Percentiles rank a stretch among this genome's conserved stretches.
Conservation (phyloP, 2,329 filamentous ascomycete genomes). For the Zymoseptoria pseudotritici region DNA sequence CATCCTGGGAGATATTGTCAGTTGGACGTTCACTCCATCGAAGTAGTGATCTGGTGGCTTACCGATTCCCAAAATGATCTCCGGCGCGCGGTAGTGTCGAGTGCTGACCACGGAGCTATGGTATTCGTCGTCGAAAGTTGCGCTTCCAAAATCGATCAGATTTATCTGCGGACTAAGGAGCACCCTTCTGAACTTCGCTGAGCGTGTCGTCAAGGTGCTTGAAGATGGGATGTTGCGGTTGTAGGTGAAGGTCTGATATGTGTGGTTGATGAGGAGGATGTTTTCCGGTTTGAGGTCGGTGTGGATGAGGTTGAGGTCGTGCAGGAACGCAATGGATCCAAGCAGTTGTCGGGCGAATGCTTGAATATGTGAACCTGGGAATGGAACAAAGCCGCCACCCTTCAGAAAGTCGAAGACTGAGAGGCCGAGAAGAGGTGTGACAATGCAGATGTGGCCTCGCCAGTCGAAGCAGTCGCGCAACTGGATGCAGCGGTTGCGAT, state of each 20-base stretch:
- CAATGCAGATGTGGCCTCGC: slow-evolving; percentile 88
- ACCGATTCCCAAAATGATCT: slow-evolving; percentile 59
- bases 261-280: slow-evolving; percentile 57
- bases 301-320: slow-evolving; percentile 95
- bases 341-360: slow-evolving; percentile 92
- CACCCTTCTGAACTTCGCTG: slow-evolving; percentile 55
- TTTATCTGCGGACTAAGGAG: slow-evolving; percentile 59
- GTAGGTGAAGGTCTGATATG: slow-evolving; percentile 62
- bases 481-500: slow-evolving; percentile 95
- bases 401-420: slow-evolving; percentile 99
- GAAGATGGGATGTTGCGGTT: slow-evolving; percentile 60
- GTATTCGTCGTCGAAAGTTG: slow-evolving; percentile 62
- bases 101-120: slow-evolving; percentile 62
- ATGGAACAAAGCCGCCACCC: slow-evolving; percentile 88
- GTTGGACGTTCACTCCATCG: not conserved
- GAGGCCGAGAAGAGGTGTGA: slow-evolving; percentile 72
- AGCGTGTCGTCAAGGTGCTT: slow-evolving; percentile 50
- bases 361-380: slow-evolving; percentile 97
- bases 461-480: slow-evolving; percentile 95
- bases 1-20: slow-evolving; percentile 37
- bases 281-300: slow-evolving; percentile 68
- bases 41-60: slow-evolving; percentile 1
- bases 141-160: slow-evolving; percentile 60
- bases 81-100: slow-evolving; percentile 58
- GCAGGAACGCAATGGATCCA: slow-evolving; percentile 96